Conservation (phyloP, 1,284 basidiomycete species). For the Leccinum huronense region DNA sequence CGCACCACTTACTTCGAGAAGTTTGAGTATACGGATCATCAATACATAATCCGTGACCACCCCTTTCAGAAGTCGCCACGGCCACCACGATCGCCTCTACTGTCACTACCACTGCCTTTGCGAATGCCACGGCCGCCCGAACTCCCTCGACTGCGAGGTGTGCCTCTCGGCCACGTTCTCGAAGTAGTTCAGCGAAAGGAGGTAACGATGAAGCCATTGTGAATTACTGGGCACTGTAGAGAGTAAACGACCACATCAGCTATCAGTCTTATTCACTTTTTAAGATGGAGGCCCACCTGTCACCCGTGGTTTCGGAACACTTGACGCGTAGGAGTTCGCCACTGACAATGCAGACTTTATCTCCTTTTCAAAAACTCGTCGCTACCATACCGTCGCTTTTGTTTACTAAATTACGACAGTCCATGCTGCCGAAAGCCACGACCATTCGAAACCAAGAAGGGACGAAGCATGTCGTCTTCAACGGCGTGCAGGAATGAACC, state of each 20-base stretch:
- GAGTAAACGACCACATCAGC: not conserved
- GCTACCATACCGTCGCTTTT: conserved; percentile 87
- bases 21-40: too few species aligned
- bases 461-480: too few species aligned
- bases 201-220: conserved; percentile 2
- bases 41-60: conserved; percentile 37
- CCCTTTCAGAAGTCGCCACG: conserved; percentile 41
- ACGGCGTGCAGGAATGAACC: too few species aligned
- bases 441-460: too few species aligned
- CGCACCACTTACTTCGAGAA: conserved; percentile 31
- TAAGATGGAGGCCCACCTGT: conserved; percentile 46
- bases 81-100: conserved; percentile 46
- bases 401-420: too few species aligned
- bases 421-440: too few species aligned
- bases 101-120: conserved; percentile 33
- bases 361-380: conserved; percentile 93
- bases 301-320: conserved; percentile 94
- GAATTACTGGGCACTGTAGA: conserved; percentile 50
- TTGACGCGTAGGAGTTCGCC: conserved; percentile 98
- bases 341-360: conserved; percentile 95
- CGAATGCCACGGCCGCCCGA: conserved; percentile 49
- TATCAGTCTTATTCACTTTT: conserved; percentile 7
- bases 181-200: conserved; percentile 12
- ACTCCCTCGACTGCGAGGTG: conserved; percentile 41
- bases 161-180: conserved; percentile 62